Percentiles rank a stretch among this genome's conserved stretches.
Conservation (phyloP, 768 basidiomycete genomes). For the Tephrocybe sp. region DNA sequence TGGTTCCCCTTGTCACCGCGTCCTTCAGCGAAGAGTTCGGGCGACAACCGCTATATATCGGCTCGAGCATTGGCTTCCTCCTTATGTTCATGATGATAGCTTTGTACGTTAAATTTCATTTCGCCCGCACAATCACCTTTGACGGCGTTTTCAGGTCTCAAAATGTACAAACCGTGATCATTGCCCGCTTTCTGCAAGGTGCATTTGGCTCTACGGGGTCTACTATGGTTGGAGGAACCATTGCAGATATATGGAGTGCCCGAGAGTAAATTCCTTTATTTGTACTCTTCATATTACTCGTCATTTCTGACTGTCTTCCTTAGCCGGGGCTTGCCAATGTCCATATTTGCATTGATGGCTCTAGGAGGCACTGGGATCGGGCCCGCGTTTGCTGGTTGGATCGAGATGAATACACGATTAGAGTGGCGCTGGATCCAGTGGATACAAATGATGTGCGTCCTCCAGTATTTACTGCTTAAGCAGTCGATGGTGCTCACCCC, state of each 20-base stretch:
- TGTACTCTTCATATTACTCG: not conserved
- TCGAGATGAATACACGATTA: conserved; percentile 54
- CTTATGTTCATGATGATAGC: conserved; percentile 49
- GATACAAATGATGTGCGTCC: conserved; percentile 65
- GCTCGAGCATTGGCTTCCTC: conserved; percentile 46
- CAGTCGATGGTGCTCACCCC: not conserved
- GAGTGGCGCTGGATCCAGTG: conserved; percentile 86
- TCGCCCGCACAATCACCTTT: not conserved
- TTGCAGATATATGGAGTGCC: conserved; percentile 66
- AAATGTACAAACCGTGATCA: conserved; percentile 61
- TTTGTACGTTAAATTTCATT: conserved; percentile 28
- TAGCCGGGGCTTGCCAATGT: conserved; percentile 79
- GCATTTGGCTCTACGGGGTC: conserved; percentile 67
- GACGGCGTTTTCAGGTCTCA: conserved; percentile 30
- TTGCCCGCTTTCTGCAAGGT: conserved; percentile 65
- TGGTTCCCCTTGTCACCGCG: conserved; percentile 63
- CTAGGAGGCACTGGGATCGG: conserved; percentile 63
- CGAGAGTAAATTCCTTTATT: conserved; percentile 44
- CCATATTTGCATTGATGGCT: conserved; percentile 61
- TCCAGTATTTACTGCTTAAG: conserved; percentile 6
- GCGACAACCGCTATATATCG: conserved; percentile 55
- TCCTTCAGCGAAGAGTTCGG: conserved; percentile 76
- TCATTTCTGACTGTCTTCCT: not conserved
- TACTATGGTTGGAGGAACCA: conserved; percentile 73
- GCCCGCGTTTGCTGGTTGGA: conserved; percentile 62